Evolutionary conservation across 2,329 filamentous ascomycete species (phyloP).

Genomic region (Aciculosporium take): DNA sequence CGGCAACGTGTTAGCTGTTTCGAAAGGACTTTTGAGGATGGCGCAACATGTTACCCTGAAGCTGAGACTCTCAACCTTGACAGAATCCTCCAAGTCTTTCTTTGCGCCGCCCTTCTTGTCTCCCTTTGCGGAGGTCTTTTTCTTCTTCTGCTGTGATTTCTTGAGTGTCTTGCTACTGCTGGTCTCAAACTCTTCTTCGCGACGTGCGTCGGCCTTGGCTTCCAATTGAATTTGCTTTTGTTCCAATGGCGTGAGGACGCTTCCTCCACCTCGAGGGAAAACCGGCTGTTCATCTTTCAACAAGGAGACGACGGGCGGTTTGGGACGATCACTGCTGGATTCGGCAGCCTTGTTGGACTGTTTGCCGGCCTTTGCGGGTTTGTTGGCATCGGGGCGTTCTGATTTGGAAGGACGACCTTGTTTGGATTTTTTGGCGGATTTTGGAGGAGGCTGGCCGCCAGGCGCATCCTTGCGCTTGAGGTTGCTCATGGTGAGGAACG

Average conservation of each 20-base stretch:
- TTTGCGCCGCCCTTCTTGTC: slow-evolving; percentile 37
- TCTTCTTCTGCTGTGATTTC: slow-evolving; percentile 40
- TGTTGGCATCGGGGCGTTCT: slow-evolving; percentile 17
- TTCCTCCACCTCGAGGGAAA: slow-evolving; percentile 86
- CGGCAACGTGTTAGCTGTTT: slow-evolving; percentile 13
- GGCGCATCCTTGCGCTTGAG: slow-evolving; percentile 46
- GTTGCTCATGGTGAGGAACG: slow-evolving; percentile 32
- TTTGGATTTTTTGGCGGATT: slow-evolving; percentile 32
- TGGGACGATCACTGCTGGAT: slow-evolving; percentile 13
- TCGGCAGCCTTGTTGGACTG: slow-evolving; percentile 19
- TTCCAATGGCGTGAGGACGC: slow-evolving; percentile 80
- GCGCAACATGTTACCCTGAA: slow-evolving; percentile 70
- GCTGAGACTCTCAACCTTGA: slow-evolving; percentile 75
- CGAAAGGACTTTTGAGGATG: background rate
- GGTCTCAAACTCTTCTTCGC: slow-evolving; percentile 58
- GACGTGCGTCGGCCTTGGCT: slow-evolving; percentile 80
- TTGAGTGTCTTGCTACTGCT: slow-evolving; percentile 24
- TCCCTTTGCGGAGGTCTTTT: slow-evolving; percentile 35
- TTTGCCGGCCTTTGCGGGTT: slow-evolving; percentile 12
- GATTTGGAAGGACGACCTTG: slow-evolving; percentile 35
- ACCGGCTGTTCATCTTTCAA: slow-evolving; percentile 69
- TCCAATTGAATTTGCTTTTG: slow-evolving; percentile 93
- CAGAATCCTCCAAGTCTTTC: slow-evolving; percentile 31
- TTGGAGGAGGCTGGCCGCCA: slow-evolving; percentile 32
- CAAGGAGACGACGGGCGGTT: slow-evolving; percentile 27